Conservation (phyloP, 2,329 filamentous ascomycete genomes). For the Scorias spongiosa region DNA sequence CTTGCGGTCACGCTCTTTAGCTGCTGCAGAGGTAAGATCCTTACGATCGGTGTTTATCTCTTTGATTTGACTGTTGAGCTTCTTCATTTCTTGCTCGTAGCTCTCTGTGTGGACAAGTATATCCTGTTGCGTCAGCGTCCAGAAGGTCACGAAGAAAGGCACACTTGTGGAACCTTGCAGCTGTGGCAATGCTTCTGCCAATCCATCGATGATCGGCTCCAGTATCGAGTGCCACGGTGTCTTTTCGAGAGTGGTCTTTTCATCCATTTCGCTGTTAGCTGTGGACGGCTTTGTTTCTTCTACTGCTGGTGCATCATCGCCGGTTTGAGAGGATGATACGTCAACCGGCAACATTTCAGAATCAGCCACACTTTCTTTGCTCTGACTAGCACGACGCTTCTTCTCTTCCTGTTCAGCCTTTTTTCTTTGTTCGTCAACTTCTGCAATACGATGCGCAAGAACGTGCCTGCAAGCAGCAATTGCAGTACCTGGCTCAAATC, state of each 20-base stretch:
- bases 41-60: constrained; percentile 55
- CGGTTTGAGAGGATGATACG: background rate
- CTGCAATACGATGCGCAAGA: constrained; percentile 49
- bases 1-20: constrained; percentile 52
- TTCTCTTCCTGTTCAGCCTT: constrained; percentile 18
- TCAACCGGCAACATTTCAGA: constrained; percentile 32
- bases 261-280: constrained; percentile 1
- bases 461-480: constrained; percentile 71
- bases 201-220: constrained; percentile 45
- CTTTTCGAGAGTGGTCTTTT: background rate
- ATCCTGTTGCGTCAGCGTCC: constrained; percentile 75
- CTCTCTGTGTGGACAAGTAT: constrained; percentile 59
- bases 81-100: constrained; percentile 62
- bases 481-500: constrained; percentile 63
- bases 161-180: constrained; percentile 52
- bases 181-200: constrained; percentile 42
- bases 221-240: constrained; percentile 53
- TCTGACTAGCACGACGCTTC: constrained; percentile 8
- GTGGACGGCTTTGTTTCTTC: constrained; percentile 19
- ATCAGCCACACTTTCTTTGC: constrained; percentile 35
- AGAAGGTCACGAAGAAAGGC: constrained; percentile 80
- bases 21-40: constrained; percentile 53
- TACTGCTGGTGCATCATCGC: constrained; percentile 1
- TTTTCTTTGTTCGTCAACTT: constrained; percentile 23
- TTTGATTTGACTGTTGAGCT: constrained; percentile 50